Percentiles rank a stretch among this genome's conserved stretches.
phyloP scores from a whole-genome alignment of 768 basidiomycete genomes.

The Trametes coccinea region DNA sequence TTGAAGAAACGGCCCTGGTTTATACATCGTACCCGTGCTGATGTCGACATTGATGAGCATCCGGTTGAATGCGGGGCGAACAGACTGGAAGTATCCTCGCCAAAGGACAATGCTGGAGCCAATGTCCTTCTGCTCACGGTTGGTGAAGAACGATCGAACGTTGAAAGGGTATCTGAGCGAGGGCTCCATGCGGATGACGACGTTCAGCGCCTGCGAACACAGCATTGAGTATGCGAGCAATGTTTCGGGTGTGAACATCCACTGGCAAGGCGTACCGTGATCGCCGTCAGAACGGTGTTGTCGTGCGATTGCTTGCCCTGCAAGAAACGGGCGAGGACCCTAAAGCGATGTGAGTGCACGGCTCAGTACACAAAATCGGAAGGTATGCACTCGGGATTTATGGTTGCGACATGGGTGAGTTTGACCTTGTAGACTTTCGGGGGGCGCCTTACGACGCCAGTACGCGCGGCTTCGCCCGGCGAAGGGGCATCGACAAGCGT shows the following conservation, averaged over 20 bases:
- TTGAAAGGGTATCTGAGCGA: constrained; percentile 69
- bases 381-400: constrained; percentile 75
- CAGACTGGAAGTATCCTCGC: constrained; percentile 82
- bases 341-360: constrained; percentile 30
- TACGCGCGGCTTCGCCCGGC: constrained; percentile 22
- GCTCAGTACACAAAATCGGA: no score
- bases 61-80: constrained; percentile 62
- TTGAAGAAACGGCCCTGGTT: constrained; percentile 56
- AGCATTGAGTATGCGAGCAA: no score
- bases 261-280: constrained; percentile 48
- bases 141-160: constrained; percentile 72
- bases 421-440: constrained; percentile 70
- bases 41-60: constrained; percentile 80
- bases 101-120: constrained; percentile 68
- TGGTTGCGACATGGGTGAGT: constrained; percentile 66
- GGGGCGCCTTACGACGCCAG: constrained; percentile 26
- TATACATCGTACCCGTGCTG: constrained; percentile 75
- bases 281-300: constrained; percentile 64
- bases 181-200: constrained; percentile 75
- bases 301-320: constrained; percentile 66
- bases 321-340: constrained; percentile 65
- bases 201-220: constrained; percentile 60
- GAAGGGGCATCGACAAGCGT: constrained; percentile 43
- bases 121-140: constrained; percentile 51
- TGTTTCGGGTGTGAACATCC: no score